Evolutionary conservation across 1,139 yeast species (phyloP).

Genomic region (Eremothecium gossypii): DNA sequence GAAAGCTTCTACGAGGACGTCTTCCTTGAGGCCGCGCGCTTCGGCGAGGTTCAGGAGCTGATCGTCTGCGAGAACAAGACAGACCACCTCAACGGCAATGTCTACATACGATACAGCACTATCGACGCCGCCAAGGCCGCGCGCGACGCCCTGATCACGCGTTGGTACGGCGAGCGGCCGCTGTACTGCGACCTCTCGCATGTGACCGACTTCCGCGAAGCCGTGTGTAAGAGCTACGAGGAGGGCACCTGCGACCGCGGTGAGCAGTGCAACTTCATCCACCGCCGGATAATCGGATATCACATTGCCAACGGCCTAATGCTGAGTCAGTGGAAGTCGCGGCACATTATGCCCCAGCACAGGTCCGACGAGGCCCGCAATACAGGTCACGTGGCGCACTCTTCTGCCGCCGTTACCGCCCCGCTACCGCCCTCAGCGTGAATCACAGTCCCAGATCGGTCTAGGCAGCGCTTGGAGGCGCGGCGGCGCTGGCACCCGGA

Average conservation of each 20-base stretch:
- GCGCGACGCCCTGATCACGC: slow-evolving; percentile 50
- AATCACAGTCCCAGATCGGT: neutral
- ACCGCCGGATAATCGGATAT: slow-evolving; percentile 50
- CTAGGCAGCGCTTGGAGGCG: too few relatives aligned
- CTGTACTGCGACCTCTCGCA: slow-evolving; percentile 77
- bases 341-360: slow-evolving; percentile 5
- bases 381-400: neutral
- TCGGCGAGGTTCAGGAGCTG: slow-evolving; percentile 53
- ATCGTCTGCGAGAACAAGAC: slow-evolving; percentile 79
- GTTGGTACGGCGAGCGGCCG: slow-evolving; percentile 80
- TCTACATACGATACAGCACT: slow-evolving; percentile 53
- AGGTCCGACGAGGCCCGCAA: neutral
- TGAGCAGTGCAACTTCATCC: slow-evolving; percentile 82
- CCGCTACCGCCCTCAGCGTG: neutral
- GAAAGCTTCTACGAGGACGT: slow-evolving; percentile 68
- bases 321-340: slow-evolving; percentile 15
- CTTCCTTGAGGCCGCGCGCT: slow-evolving; percentile 52
- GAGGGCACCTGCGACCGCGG: slow-evolving; percentile 60
- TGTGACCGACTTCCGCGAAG: slow-evolving; percentile 60
- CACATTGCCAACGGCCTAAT: slow-evolving; percentile 27
- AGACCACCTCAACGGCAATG: slow-evolving; percentile 77
- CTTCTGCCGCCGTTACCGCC: neutral
- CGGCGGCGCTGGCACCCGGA: too few relatives aligned
- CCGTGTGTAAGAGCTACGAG: slow-evolving; percentile 68
- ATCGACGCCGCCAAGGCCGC: slow-evolving; percentile 56